These are phyloP conservation scores for Colletotrichum zoysiae DNA, from an alignment of 2,329 filamentous ascomycete species.

Conservation along the genomic window DNA sequence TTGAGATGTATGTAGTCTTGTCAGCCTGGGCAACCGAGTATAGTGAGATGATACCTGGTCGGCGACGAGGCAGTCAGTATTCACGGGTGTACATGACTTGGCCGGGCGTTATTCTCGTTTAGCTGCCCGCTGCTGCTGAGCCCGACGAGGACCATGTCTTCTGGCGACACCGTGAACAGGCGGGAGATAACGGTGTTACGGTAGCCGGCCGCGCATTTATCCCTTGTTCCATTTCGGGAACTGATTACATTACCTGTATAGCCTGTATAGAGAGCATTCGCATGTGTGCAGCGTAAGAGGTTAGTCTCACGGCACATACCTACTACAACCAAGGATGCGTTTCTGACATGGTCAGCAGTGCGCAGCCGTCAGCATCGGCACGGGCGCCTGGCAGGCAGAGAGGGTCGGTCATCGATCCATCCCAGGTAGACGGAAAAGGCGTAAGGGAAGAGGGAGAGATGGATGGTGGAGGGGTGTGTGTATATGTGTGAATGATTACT, in stretches of 20 bases:
- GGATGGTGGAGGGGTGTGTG: too few relatives aligned
- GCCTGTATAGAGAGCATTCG: background rate
- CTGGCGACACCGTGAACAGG: background rate
- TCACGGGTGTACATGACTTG: background rate
- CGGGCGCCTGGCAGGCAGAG: background rate
- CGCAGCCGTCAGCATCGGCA: slow-evolving; percentile 8
- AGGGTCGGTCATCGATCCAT: background rate
- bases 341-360: slow-evolving; percentile 6
- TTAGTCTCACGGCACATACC: background rate
- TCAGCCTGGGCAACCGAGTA: background rate
- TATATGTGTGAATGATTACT: too few relatives aligned
- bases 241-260: background rate
- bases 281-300: background rate
- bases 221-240: background rate
- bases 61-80: slow-evolving; percentile 3
- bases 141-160: background rate
- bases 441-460: background rate
- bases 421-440: slow-evolving; percentile 3
- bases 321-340: slow-evolving; percentile 1
- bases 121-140: background rate
- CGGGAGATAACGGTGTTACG: slow-evolving; percentile 10
- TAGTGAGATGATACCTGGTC: background rate
- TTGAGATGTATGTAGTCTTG: background rate
- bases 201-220: background rate
- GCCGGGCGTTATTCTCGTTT: background rate